These are phyloP conservation scores for Yamadazyma diospyri DNA, from an alignment of 1,139 yeast genomes.

Conservation along the genomic window DNA sequence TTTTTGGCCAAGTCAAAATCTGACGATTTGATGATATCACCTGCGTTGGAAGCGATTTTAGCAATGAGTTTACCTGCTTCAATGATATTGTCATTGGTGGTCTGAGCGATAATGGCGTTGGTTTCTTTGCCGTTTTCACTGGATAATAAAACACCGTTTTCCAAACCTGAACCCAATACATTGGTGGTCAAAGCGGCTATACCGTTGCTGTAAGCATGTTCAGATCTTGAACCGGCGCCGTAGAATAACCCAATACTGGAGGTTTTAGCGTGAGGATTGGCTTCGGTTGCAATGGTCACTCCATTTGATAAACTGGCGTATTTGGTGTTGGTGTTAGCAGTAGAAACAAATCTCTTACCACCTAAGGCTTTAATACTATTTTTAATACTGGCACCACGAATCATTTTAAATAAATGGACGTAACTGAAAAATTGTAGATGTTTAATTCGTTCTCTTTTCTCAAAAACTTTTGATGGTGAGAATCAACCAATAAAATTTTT, in stretches of 20 bases:
- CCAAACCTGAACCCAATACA: constrained; percentile 39
- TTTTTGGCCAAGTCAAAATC: constrained; percentile 34
- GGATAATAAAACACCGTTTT: constrained; percentile 46
- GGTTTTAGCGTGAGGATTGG: constrained; percentile 51
- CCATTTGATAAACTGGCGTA: constrained; percentile 73
- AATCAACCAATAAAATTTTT: constrained; percentile 9
- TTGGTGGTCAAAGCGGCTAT: constrained; percentile 62
- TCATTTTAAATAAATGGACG: constrained; percentile 9
- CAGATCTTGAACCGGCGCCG: constrained; percentile 77
- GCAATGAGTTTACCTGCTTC: constrained; percentile 42
- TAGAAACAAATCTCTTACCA: constrained; percentile 55
- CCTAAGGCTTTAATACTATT: constrained; percentile 12
- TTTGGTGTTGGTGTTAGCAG: constrained; percentile 58
- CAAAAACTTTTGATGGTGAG: constrained; percentile 3
- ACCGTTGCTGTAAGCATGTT: constrained; percentile 79
- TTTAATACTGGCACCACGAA: constrained; percentile 17
- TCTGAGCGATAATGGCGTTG: constrained; percentile 51
- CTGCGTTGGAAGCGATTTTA: constrained; percentile 33
- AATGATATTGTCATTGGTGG: constrained; percentile 41
- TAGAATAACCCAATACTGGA: constrained; percentile 66
- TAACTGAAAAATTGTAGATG: constrained; percentile 9
- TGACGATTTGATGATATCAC: constrained; percentile 28
- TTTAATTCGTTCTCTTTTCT: constrained; percentile 8
- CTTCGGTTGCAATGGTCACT: constrained; percentile 66
- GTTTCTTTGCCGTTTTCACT: constrained; percentile 48